Percentiles rank a stretch among this genome's conserved stretches.
Evolutionary conservation across 2,329 filamentous ascomycete genomes (phyloP).

Genomic region (Apiospora saccharicola): DNA sequence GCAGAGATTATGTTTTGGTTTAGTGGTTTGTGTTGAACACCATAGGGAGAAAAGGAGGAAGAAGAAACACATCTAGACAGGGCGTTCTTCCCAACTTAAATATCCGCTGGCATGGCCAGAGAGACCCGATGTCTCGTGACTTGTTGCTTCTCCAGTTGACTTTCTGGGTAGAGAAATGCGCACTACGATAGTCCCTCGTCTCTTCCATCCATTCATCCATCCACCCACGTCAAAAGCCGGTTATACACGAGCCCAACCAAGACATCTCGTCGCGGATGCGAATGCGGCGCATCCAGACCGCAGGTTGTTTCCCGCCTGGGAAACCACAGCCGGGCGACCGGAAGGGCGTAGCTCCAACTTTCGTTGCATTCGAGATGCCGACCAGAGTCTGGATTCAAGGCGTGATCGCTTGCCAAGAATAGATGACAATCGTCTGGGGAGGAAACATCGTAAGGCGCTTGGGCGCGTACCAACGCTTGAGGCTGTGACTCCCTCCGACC

Average conservation of each 20-base stretch:
- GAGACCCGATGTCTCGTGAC: not conserved
- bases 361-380: not conserved
- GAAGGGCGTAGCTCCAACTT: constrained; percentile 1
- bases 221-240: not conserved
- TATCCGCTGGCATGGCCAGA: not conserved
- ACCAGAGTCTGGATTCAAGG: not conserved
- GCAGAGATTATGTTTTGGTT: not conserved
- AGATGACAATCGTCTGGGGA: not conserved
- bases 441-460: not conserved
- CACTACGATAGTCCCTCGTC: not conserved
- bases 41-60: not conserved
- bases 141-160: not conserved
- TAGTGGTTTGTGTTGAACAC: not conserved
- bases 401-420: not conserved
- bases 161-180: not conserved
- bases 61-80: not conserved
- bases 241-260: not conserved
- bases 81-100: not conserved
- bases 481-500: not conserved
- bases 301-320: not conserved
- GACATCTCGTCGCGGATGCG: not conserved
- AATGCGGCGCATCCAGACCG: not conserved
- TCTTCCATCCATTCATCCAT: not conserved
- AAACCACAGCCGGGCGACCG: not conserved
- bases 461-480: not conserved